These are phyloP conservation scores for Dioscorea zingiberensis DNA, from an alignment of 106 monocot genomes.

Conservation along the genomic window DNA sequence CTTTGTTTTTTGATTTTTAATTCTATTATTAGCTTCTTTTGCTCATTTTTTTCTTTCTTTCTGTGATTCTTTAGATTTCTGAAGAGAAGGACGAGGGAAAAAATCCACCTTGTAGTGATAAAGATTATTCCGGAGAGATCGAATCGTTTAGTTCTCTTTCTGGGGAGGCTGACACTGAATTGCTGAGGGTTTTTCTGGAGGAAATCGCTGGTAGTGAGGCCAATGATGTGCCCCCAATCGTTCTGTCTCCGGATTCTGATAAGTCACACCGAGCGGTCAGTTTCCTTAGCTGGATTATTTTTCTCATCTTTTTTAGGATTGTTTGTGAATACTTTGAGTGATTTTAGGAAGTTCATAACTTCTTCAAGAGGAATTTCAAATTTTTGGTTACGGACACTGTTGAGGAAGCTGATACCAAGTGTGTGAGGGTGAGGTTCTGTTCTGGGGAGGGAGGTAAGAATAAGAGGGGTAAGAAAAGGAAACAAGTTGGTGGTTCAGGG, in stretches of 20 bases:
- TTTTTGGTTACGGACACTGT: constrained; percentile 85
- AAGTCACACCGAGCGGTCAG: constrained; percentile 86
- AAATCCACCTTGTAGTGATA: constrained; percentile 7
- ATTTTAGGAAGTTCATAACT: constrained; percentile 82
- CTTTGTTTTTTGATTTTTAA: too few relatives aligned
- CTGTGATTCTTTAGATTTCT: not conserved
- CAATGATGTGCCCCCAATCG: constrained; percentile 27
- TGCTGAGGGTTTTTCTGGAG: constrained; percentile 43
- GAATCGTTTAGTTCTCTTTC: constrained; percentile 51
- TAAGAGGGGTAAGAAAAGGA: constrained; percentile 60
- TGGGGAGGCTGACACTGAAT: constrained; percentile 60
- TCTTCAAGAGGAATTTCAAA: constrained; percentile 93
- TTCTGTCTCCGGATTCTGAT: constrained; percentile 78
- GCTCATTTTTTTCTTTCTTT: not conserved
- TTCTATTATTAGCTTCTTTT: not conserved
- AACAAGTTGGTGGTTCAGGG: constrained; percentile 30
- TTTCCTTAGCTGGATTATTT: not conserved
- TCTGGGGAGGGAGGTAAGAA: constrained; percentile 20
- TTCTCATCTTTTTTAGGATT: not conserved
- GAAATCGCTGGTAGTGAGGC: constrained; percentile 19
- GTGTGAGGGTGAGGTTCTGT: constrained; percentile 70
- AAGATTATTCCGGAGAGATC: constrained; percentile 31
- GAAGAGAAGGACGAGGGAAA: constrained; percentile 11
- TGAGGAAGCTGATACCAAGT: constrained; percentile 45
- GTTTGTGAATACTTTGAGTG: constrained; percentile 2